Conservation (phyloP, 2,329 filamentous ascomycete genomes). For the Epichloe gansuensis region DNA sequence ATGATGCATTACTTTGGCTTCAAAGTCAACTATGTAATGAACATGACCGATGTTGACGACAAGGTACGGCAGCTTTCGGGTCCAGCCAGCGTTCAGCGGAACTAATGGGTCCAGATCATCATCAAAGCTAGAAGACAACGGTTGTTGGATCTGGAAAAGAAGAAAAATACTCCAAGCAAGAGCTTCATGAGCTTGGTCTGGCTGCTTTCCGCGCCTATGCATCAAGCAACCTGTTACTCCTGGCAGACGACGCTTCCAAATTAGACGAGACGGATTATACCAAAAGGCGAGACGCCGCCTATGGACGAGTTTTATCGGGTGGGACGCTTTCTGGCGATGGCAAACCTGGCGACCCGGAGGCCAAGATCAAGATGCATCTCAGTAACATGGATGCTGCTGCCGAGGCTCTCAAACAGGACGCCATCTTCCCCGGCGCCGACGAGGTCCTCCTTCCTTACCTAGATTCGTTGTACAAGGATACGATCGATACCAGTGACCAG, state of each 20-base stretch:
- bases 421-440: slow-evolving; percentile 43
- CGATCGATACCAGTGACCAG: slow-evolving; percentile 49
- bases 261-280: slow-evolving; percentile 40
- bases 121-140: slow-evolving; percentile 62
- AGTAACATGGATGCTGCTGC: slow-evolving; percentile 46
- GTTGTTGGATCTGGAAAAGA: slow-evolving; percentile 65
- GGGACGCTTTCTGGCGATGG: slow-evolving; percentile 44
- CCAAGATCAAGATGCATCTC: slow-evolving; percentile 84
- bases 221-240: slow-evolving; percentile 39
- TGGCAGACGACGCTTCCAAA: slow-evolving; percentile 29
- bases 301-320: slow-evolving; percentile 42
- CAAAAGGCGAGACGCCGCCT: slow-evolving; percentile 36
- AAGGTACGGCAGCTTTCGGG: slow-evolving; percentile 34
- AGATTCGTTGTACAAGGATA: slow-evolving; percentile 55
- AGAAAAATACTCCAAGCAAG: slow-evolving; percentile 46
- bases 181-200: slow-evolving; percentile 34
- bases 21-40: slow-evolving; percentile 80
- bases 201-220: slow-evolving; percentile 45
- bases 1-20: slow-evolving; percentile 74
- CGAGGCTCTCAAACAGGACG: slow-evolving; percentile 32
- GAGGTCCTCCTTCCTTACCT: slow-evolving; percentile 72
- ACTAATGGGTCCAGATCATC: slow-evolving; percentile 33
- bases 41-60: slow-evolving; percentile 77
- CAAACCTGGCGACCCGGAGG: slow-evolving; percentile 62
- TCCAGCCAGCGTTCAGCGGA: not conserved